Percentiles rank a stretch among this genome's conserved stretches.
These are phyloP conservation scores for Prasinococcaceae sp. DNA, from an alignment of 139 green algal species.

Conservation along the genomic window DNA sequence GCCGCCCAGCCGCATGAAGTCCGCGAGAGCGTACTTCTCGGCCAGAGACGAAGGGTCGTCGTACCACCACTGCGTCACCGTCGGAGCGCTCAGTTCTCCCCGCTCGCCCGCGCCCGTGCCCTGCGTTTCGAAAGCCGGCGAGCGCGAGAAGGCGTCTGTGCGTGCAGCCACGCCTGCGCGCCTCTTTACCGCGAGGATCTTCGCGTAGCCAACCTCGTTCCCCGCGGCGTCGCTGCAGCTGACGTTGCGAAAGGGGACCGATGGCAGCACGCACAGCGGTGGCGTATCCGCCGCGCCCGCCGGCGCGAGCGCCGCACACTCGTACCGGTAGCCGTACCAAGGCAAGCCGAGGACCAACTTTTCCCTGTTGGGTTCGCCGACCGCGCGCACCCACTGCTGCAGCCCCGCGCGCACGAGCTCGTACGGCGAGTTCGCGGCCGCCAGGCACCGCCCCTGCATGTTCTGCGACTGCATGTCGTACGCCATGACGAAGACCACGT, in stretches of 20 bases:
- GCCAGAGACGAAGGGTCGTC: too few species aligned
- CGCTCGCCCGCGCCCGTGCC: too few species aligned
- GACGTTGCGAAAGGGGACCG: slow-evolving; percentile 14
- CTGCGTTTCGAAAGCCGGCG: background rate
- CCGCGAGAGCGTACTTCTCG: too few species aligned
- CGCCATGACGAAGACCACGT: slow-evolving; percentile 46
- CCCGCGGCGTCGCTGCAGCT: slow-evolving; percentile 38
- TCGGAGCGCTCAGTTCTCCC: too few species aligned
- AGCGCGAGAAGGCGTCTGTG: background rate
- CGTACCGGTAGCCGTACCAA: slow-evolving; percentile 42
- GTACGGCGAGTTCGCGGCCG: slow-evolving; percentile 31
- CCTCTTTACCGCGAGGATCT: slow-evolving; percentile 10
- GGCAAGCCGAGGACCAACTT: slow-evolving; percentile 45
- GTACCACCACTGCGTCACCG: too few species aligned
- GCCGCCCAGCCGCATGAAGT: too few species aligned
- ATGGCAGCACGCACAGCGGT: slow-evolving; percentile 23
- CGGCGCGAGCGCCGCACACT: slow-evolving; percentile 9
- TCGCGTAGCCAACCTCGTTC: slow-evolving; percentile 17
- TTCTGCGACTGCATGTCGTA: slow-evolving; percentile 49
- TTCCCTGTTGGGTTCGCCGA: slow-evolving; percentile 5
- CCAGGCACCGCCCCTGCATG: slow-evolving; percentile 36
- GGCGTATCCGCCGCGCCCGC: too few species aligned
- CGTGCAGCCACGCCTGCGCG: too few species aligned
- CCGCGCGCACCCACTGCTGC: slow-evolving; percentile 30
- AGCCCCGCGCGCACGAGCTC: slow-evolving; percentile 21